Base-by-base conservation (phyloP, 2,329 filamentous ascomycete genomes). In the Curvularia lunata region DNA sequence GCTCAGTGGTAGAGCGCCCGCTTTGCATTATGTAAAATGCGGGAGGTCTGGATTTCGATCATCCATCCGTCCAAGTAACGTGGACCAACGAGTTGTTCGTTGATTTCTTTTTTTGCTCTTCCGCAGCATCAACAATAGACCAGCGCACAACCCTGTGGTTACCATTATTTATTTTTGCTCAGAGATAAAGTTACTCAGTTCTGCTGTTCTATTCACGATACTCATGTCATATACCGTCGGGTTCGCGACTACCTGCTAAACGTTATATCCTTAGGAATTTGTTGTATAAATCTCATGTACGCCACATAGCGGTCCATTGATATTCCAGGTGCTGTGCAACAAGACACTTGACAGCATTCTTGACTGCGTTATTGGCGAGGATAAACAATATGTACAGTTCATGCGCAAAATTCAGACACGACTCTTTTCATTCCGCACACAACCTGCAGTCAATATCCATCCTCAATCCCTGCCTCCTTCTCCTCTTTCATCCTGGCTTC, bases 1-100 rank as follows among this genome's bases (percentile, higher is more conserved):
- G 73, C 73, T 73, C 73, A 75, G 74, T 75, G 73, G 74, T 73
- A 76, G 74, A 74, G 74, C 72, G 73, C 59, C 65, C 71, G 74
- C 74, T 76, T 76, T 75, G 74, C 73, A 76, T 72, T 19, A n/a
- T 41, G 25, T 38, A 46, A 28, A 25, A 46, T 68, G 69, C 72
- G 71, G 66, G 60, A 74, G 70, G 72, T 69, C 72, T 58, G 63
- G 70, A 63, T 68, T 74, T 74, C 71, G 70, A 71, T 71, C 32
- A 54, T 37, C 66, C 43, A 47, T 64, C 62, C 69, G 61, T 56
- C 53, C 49, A 52, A 52, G 56, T 72, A 65, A 67, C 71, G 34
- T 57, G 32, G 28, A 23, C 43, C 32, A 30, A 53, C 30, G 27
- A 47, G 41, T 43, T 43, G 13, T 43, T 43, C 41, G 41, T 43